Conservation (phyloP, 305 asterid species). For the Fraxinus dipetala region DNA sequence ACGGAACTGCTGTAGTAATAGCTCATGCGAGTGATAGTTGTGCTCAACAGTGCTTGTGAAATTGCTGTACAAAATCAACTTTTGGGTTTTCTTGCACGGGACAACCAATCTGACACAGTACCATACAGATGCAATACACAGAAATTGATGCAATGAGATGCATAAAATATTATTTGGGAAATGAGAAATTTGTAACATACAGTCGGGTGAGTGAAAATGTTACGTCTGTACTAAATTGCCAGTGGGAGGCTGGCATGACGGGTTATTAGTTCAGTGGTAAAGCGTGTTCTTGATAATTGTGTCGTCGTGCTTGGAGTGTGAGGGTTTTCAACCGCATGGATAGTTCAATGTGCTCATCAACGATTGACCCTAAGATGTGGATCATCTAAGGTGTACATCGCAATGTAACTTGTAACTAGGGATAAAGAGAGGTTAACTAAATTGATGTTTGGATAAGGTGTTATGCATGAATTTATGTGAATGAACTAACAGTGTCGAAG, state of each 20-base stretch:
- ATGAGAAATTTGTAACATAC: not conserved
- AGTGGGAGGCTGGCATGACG: not conserved
- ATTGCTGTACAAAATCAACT: not conserved
- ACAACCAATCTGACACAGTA: constrained; percentile 16
- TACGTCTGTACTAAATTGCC: not conserved
- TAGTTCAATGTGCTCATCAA: too few relatives aligned
- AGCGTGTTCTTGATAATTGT: too few relatives aligned
- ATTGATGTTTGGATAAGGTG: not conserved
- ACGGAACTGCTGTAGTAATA: not conserved
- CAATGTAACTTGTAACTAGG: too few relatives aligned
- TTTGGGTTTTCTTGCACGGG: constrained; percentile 20
- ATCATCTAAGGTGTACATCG: too few relatives aligned
- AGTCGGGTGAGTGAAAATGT: not conserved
- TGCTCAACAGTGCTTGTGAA: not conserved
- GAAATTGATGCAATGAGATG: not conserved
- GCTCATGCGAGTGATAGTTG: not conserved
- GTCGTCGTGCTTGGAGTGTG: too few relatives aligned
- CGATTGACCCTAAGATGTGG: too few relatives aligned
- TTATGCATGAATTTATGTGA: not conserved
- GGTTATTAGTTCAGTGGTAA: too few relatives aligned
- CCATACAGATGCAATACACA: not conserved
- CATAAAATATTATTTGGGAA: not conserved
- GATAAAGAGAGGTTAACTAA: too few relatives aligned
- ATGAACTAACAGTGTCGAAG: not conserved
- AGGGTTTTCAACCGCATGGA: too few relatives aligned